Evolutionary conservation across 257 asterid genomes (phyloP), one percentile per base, ranked within the genome.

Genomic region (Eustoma russellianum): DNA sequence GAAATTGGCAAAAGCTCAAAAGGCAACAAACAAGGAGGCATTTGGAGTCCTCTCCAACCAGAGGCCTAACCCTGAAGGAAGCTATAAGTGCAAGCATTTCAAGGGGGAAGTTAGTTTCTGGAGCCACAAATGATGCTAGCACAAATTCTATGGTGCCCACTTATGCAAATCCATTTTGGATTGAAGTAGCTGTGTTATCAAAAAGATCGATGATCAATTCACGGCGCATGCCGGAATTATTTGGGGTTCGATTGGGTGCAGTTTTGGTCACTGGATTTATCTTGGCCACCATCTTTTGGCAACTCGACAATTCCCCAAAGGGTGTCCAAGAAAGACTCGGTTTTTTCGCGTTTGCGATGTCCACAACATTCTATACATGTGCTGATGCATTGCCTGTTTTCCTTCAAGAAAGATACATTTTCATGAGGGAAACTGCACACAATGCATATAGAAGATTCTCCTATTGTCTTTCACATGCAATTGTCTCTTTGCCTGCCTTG

Each of bases 401-500:
- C 44, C 65, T 73, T 15, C 77, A 66, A 5, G 75, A 77, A 13
- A 55, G 80, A 33, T 73, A 70, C 63, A 73, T 77, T 3, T 70
- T 77, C 75, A 54, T 70, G 72, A 69, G 83, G 41, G 79, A 77
- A 46, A 77, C 83, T 0, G 77, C 75, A 0, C 59, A 77, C 60
- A 77, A 77, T 7, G 79, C 75, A 0, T 77, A 77, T 16, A 52
- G 83, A 7, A 59, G 70, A 43, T 46, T 62, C 0, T 77, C 83
- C 1, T 77, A 66, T 7, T 70, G 69, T 5, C 45, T 77, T 11
- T 73, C 80, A 14, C 77, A 77, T 9, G 67, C 70, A 9, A 17
- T 77, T 9, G 67, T 57, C 13, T 70, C 75, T 5, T 41, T 77
- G 5, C 83, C 83, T 5, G 38, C 80, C 0, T 6, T 77, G 6